A percentile compares a stretch with the other conserved stretches of the same genome.
These are phyloP conservation scores for Gossypium gossypioides DNA, from an alignment of 441 rosid genomes.

Conservation along the genomic window DNA sequence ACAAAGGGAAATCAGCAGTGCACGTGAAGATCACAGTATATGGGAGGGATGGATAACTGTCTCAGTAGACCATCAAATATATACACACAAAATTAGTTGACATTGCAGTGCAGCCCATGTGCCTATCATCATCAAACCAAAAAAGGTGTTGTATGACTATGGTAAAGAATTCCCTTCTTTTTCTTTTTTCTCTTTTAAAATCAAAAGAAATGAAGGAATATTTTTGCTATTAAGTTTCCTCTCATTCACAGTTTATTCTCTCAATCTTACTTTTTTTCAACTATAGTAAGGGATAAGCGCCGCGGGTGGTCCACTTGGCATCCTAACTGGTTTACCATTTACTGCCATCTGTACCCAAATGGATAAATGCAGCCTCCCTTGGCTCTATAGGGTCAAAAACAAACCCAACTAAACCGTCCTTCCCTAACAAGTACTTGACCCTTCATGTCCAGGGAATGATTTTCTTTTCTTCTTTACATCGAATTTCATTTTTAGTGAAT, in stretches of 20 bases:
- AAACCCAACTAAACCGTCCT: neutral
- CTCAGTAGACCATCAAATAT: neutral
- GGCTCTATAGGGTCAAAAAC: slow-evolving; percentile 11
- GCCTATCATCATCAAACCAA: slow-evolving; percentile 18
- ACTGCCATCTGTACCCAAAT: slow-evolving; percentile 8
- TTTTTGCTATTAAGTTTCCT: slow-evolving; percentile 9
- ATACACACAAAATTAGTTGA: slow-evolving; percentile 4
- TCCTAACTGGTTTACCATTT: slow-evolving; percentile 20
- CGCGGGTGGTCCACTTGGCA: slow-evolving; percentile 36
- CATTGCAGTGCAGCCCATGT: slow-evolving; percentile 37
- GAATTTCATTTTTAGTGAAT: no score
- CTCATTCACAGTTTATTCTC: slow-evolving; percentile 14
- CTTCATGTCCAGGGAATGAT: neutral
- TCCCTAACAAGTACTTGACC: neutral
- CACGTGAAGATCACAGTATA: slow-evolving; percentile 13
- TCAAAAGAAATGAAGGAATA: slow-evolving; percentile 16
- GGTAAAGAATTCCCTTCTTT: neutral
- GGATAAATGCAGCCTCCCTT: slow-evolving; percentile 23
- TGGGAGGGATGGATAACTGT: neutral
- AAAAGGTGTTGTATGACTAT: neutral
- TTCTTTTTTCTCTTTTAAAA: neutral
- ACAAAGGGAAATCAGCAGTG: slow-evolving; percentile 9
- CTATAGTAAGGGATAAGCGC: slow-evolving; percentile 35
- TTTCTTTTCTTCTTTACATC: neutral
- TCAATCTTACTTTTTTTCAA: slow-evolving; percentile 7